Evolutionary conservation across 78 protist species (phyloP), one percentile per base, ranked within the genome.

Genomic region (Planoprotostelium fungivorum): DNA sequence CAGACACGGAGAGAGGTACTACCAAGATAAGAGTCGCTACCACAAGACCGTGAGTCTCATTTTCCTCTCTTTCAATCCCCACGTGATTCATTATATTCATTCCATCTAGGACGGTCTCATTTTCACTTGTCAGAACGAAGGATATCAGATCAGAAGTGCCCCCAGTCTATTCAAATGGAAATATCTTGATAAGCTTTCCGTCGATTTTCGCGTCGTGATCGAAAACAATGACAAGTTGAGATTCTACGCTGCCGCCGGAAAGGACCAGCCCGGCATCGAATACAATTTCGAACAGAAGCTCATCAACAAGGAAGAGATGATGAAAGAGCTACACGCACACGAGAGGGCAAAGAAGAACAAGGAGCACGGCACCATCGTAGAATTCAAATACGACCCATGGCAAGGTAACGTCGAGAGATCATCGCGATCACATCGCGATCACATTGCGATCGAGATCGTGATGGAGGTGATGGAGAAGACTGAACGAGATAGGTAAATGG

Each of bases 101-200:
- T n/a, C n/a, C n/a, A n/a, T 51, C 73, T 16, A 51, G 31, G 94
- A 92, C 89, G 94, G 94, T 63, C 38, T 92, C 29, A 92, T 92
- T n/a, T 89, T 92, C 35, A 92, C 94, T 28, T 90, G 16, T 16
- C 31, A 90, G 37, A 73, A 92, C 37, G 84, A n/a, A 85, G 83
- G 89, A 31, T 92, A 92, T 28, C 38, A 1, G 28, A 37, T 89
- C 34, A 87, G 87, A 31, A 89, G 92, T 0, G 84, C 37, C 29
- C 83, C 38, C 28, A 86, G n/a, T 51, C 35, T 92, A 1, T 92
- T 38, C 83, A 92, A 92, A 5, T 92, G 94, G 94, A 92, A 92
- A 34, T 92, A 92, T 73, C 38, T 87, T 38, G 94, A 92, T 31
- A 89, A 89, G 10, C 89, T 91, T 90, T 89, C 94, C 0, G 89